These are phyloP conservation scores for Clonostachys rhizophaga DNA, from an alignment of 2,329 filamentous ascomycete genomes.

Conservation along the genomic window DNA sequence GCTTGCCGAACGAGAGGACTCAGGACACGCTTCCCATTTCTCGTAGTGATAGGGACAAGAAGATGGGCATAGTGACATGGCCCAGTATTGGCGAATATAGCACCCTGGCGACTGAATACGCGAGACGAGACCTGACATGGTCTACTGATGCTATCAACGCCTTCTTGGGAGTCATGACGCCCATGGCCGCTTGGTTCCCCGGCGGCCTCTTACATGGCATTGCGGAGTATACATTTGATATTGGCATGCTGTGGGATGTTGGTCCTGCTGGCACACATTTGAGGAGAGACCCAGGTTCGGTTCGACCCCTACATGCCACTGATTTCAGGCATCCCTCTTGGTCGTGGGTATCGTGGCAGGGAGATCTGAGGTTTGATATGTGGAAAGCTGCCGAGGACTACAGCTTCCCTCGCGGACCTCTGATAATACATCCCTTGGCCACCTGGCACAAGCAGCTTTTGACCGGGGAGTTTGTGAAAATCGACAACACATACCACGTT, in stretches of 20 bases:
- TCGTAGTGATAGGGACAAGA: neutral
- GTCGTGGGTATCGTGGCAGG: neutral
- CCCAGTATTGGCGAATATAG: neutral
- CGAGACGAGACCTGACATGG: neutral
- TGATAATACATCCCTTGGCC: neutral
- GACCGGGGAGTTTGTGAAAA: neutral
- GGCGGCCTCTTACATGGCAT: neutral
- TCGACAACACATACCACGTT: neutral
- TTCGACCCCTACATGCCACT: too few relatives aligned
- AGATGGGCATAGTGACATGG: neutral
- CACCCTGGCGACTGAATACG: neutral
- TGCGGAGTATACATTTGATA: neutral
- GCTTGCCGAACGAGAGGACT: neutral
- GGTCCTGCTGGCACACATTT: neutral
- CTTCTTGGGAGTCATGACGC: neutral
- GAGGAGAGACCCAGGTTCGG: neutral
- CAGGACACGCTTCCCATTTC: neutral
- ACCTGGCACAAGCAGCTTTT: neutral
- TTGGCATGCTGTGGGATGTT: neutral
- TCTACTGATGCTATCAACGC: neutral
- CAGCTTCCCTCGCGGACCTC: neutral
- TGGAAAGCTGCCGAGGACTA: neutral
- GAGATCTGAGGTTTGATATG: neutral
- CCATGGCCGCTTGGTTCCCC: neutral
- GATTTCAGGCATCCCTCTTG: neutral